These are phyloP conservation scores for Aspergillus bombycis DNA, from an alignment of 2,329 filamentous ascomycete genomes.

Conservation along the genomic window DNA sequence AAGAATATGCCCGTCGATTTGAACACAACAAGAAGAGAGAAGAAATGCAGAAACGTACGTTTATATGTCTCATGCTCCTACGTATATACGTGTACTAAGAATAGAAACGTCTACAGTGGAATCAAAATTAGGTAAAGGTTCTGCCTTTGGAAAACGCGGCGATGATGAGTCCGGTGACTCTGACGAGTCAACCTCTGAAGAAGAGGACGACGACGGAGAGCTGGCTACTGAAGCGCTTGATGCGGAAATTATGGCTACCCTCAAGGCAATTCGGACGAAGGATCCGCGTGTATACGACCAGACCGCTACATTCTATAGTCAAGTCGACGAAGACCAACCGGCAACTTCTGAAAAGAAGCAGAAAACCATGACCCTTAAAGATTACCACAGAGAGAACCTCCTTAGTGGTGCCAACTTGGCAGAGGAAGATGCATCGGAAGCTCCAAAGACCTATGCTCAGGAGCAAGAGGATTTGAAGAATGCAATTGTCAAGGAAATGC, in stretches of 20 bases:
- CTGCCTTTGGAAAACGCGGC: slow-evolving; percentile 35
- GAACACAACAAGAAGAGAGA: slow-evolving; percentile 98
- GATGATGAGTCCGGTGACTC: slow-evolving; percentile 56
- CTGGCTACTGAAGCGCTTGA: slow-evolving; percentile 85
- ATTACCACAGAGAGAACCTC: slow-evolving; percentile 93
- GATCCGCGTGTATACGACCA: slow-evolving; percentile 90
- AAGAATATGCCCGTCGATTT: slow-evolving; percentile 84
- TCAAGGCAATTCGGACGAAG: slow-evolving; percentile 85
- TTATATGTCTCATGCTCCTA: neutral
- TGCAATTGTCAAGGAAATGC: slow-evolving; percentile 77
- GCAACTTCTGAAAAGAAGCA: slow-evolving; percentile 62
- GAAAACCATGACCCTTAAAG: slow-evolving; percentile 81
- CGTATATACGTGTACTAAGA: slow-evolving; percentile 3
- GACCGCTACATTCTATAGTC: slow-evolving; percentile 74
- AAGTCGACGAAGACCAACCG: slow-evolving; percentile 58
- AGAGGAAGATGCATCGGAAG: slow-evolving; percentile 47
- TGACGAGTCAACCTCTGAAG: slow-evolving; percentile 71
- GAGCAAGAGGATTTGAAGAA: slow-evolving; percentile 85
- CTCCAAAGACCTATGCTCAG: slow-evolving; percentile 75
- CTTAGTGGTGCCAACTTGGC: slow-evolving; percentile 70
- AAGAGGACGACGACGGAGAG: slow-evolving; percentile 88
- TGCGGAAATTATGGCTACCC: slow-evolving; percentile 80
- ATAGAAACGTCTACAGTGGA: slow-evolving; percentile 63
- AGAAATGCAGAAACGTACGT: slow-evolving; percentile 65
- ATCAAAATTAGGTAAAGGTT: slow-evolving; percentile 72